phyloP scores from a whole-genome alignment of 306 rosid genomes.

The Trifolium subterraneum region DNA sequence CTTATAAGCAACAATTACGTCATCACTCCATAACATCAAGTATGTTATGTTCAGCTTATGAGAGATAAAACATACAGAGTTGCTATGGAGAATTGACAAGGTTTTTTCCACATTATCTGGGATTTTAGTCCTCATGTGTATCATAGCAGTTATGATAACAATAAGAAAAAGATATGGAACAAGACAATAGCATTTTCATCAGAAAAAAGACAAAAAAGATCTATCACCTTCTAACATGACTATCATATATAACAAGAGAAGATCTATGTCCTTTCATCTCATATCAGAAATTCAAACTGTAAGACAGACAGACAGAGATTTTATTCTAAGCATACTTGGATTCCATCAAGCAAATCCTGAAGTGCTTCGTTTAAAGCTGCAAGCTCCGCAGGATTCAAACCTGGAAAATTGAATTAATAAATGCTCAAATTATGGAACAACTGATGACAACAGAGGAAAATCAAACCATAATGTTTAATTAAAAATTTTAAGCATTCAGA shows the following conservation, averaged over 20 bases:
- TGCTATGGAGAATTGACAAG: not conserved
- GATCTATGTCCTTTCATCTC: slow-evolving; percentile 32
- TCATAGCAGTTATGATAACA: not conserved
- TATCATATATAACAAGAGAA: slow-evolving; percentile 34
- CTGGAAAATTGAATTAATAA: slow-evolving; percentile 49
- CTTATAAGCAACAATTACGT: not conserved
- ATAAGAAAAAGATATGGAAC: not conserved
- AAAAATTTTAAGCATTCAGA: slow-evolving; percentile 2
- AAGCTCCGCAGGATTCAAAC: slow-evolving; percentile 66
- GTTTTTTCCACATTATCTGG: slow-evolving; percentile 1
- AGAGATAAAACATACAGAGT: not conserved
- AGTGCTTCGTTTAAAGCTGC: slow-evolving; percentile 83
- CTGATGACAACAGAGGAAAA: slow-evolving; percentile 35
- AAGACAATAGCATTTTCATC: not conserved
- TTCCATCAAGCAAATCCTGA: slow-evolving; percentile 93
- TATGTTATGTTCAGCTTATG: not conserved
- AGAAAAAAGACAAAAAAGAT: not conserved
- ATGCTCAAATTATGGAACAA: slow-evolving; percentile 38
- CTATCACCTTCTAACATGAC: not conserved
- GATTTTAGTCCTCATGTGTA: not conserved
- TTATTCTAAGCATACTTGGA: slow-evolving; percentile 64
- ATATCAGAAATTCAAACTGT: slow-evolving; percentile 21
- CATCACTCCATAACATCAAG: not conserved
- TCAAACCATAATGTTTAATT: slow-evolving; percentile 6
- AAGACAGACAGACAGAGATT: not conserved